These are phyloP conservation scores for Fomes fomentarius DNA, from an alignment of 1,284 basidiomycete genomes.

Conservation along the genomic window DNA sequence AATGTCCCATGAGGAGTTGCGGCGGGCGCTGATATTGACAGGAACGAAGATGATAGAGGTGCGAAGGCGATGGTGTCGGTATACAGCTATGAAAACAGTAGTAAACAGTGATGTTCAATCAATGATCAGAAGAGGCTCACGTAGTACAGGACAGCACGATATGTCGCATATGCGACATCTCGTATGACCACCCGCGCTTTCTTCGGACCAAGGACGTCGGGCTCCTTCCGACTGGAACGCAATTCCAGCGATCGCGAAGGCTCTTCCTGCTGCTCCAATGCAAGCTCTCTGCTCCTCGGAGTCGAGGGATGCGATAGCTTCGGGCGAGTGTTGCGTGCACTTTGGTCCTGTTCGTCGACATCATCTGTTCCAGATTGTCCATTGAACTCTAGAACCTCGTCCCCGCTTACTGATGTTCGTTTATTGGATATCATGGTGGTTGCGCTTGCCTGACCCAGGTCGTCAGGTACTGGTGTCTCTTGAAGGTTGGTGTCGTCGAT, in stretches of 20 bases:
- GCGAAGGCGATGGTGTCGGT: conserved; percentile 86
- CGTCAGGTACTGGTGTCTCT: background rate
- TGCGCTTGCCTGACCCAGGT: background rate
- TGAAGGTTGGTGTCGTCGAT: background rate
- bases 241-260: background rate
- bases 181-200: conserved; percentile 69
- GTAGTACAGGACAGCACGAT: conserved; percentile 84
- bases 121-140: conserved; percentile 42
- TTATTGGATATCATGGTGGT: background rate
- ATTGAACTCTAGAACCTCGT: conserved; percentile 4
- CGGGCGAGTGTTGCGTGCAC: conserved; percentile 33
- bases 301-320: conserved; percentile 40
- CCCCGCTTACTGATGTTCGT: conserved; percentile 3
- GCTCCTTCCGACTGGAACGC: background rate
- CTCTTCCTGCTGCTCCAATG: conserved; percentile 7
- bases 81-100: conserved; percentile 61
- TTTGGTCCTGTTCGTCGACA: conserved; percentile 12
- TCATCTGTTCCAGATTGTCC: conserved; percentile 1
- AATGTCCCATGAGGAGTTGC: conserved; percentile 2
- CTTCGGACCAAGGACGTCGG: conserved; percentile 36
- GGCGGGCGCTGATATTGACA: conserved; percentile 32
- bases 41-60: conserved; percentile 76
- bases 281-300: conserved; percentile 25
- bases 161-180: conserved; percentile 84
- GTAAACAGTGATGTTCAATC: background rate